Evolutionary conservation across 2,329 filamentous ascomycete genomes (phyloP), one percentile per base, ranked within the genome.

Genomic region (Nothomitra cinnamomea): DNA sequence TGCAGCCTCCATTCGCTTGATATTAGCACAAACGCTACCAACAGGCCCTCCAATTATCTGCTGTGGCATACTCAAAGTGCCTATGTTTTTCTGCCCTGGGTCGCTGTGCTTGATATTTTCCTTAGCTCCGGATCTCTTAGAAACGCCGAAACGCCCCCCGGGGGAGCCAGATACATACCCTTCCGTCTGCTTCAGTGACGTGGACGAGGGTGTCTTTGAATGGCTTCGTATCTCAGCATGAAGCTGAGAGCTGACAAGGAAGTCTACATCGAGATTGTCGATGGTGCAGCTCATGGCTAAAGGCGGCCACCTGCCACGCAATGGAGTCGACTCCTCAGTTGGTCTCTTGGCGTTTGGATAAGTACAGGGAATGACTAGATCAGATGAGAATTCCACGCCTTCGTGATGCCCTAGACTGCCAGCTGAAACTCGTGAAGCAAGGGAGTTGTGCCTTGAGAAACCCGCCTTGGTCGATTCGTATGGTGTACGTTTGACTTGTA

Each of bases 401-500:
- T 38, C 17, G 19, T 21, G 48, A 8, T 13, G 28, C n/a, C 4
- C 15, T 22, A 19, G 28, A 28, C 48, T 40, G 17, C 36, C n/a
- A 6, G 17, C 19, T 4, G 6, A 22, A 15, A 22, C 19, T 38
- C 25, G 1, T n/a, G 48, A 51, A n/a, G 19, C 28, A 51, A 22
- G 15, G 3, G 48, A 21, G 17, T n/a, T 24, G 15, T 51, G 5
- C 22, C 48, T 38, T 15, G 7, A 10, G 7, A 17, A 51, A 51
- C 10, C 10, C 1, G 10, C 32, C 25, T 21, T 21, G 25, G 36
- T 5, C 3, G n/a, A 22, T 51, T 51, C 19, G 15, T 51, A 38
- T 21, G 48, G 48, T 3, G 48, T 51, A 22, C 22, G 48, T 12
- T 36, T 19, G n/a, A 51, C 48, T 7, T 36, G 48, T 51, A 51